Percentiles rank a stretch among this genome's conserved stretches.
phyloP scores from a whole-genome alignment of 2,329 filamentous ascomycete genomes.

The Aspergillus candidus region DNA sequence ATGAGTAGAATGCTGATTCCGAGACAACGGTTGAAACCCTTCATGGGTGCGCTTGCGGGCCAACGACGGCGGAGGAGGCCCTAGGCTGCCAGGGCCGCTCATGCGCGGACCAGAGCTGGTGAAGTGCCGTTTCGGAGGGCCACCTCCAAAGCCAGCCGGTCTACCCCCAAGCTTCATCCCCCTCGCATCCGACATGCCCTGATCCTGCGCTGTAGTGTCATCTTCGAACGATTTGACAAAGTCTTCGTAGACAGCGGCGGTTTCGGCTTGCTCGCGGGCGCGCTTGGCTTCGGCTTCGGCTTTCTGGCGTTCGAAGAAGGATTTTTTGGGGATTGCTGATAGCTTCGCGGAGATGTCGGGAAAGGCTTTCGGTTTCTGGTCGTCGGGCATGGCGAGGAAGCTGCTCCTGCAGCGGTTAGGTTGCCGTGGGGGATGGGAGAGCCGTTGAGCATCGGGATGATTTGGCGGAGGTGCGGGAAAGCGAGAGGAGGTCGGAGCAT shows the following conservation, averaged over 20 bases:
- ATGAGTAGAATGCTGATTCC: constrained; percentile 35
- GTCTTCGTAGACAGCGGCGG: constrained; percentile 76
- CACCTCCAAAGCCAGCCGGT: constrained; percentile 31
- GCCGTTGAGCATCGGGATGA: constrained; percentile 2
- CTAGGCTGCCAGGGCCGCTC: constrained; percentile 47
- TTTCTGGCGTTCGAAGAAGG: constrained; percentile 80
- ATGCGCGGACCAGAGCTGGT: constrained; percentile 39
- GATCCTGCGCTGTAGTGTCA: constrained; percentile 24
- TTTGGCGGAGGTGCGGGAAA: neutral
- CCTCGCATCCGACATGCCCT: constrained; percentile 19
- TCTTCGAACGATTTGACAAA: constrained; percentile 68
- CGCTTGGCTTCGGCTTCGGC: constrained; percentile 87
- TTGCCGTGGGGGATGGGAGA: constrained; percentile 3
- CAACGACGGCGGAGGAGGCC: constrained; percentile 37
- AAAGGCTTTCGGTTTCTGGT: constrained; percentile 45
- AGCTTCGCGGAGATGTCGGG: constrained; percentile 72
- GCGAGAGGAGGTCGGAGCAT: too few relatives aligned
- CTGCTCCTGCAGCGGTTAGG: constrained; percentile 19
- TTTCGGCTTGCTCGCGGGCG: constrained; percentile 76
- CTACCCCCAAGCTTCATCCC: constrained; percentile 26
- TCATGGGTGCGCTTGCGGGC: constrained; percentile 42
- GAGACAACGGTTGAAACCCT: constrained; percentile 30
- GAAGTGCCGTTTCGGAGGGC: constrained; percentile 58
- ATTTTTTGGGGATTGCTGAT: constrained; percentile 73
- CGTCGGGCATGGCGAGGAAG: constrained; percentile 32